phyloP scores from a whole-genome alignment of 2,329 filamentous ascomycete genomes.

The Fusarium zealandicum region DNA sequence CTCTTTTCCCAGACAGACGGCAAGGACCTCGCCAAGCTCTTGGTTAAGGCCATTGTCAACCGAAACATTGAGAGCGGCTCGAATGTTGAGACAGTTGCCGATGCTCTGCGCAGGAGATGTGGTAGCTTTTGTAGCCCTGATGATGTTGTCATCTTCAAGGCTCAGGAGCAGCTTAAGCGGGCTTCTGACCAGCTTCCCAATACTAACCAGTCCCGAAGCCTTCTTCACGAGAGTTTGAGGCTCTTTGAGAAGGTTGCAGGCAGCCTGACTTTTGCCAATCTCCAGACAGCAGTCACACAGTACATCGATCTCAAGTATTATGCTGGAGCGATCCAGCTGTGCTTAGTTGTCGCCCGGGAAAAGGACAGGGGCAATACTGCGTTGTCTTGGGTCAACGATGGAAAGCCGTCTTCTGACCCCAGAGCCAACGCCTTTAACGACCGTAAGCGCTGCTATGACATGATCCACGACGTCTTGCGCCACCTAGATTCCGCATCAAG shows the following conservation, averaged over 20 bases:
- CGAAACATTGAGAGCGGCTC: slow-evolving; percentile 96
- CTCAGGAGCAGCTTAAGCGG: slow-evolving; percentile 91
- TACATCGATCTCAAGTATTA: slow-evolving; percentile 88
- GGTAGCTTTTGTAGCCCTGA: slow-evolving; percentile 98
- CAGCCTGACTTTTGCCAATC: slow-evolving; percentile 80
- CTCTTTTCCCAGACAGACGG: slow-evolving; percentile 83
- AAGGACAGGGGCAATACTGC: slow-evolving; percentile 88
- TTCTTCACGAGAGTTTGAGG: slow-evolving; percentile 87
- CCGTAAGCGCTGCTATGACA: slow-evolving; percentile 80
- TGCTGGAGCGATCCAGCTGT: slow-evolving; percentile 89
- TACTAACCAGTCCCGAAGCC: slow-evolving; percentile 75
- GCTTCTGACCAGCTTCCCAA: slow-evolving; percentile 81
- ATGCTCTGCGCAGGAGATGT: slow-evolving; percentile 88
- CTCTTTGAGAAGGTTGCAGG: slow-evolving; percentile 90
- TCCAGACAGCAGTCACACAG: slow-evolving; percentile 78
- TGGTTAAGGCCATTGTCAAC: slow-evolving; percentile 98
- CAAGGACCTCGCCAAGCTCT: slow-evolving; percentile 87
- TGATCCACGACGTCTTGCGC: slow-evolving; percentile 84
- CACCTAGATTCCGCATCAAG: slow-evolving; percentile 77
- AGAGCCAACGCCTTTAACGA: slow-evolving; percentile 72
- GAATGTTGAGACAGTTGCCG: slow-evolving; percentile 96
- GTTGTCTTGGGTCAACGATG: slow-evolving; percentile 86
- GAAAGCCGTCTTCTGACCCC: slow-evolving; percentile 73
- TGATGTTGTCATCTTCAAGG: slow-evolving; percentile 98
- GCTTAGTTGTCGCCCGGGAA: slow-evolving; percentile 81